Percentiles rank a stretch among this genome's conserved stretches.
These are phyloP conservation scores for Sistotremastrum niveocremeum DNA, from an alignment of 768 basidiomycete genomes.

Conservation along the genomic window DNA sequence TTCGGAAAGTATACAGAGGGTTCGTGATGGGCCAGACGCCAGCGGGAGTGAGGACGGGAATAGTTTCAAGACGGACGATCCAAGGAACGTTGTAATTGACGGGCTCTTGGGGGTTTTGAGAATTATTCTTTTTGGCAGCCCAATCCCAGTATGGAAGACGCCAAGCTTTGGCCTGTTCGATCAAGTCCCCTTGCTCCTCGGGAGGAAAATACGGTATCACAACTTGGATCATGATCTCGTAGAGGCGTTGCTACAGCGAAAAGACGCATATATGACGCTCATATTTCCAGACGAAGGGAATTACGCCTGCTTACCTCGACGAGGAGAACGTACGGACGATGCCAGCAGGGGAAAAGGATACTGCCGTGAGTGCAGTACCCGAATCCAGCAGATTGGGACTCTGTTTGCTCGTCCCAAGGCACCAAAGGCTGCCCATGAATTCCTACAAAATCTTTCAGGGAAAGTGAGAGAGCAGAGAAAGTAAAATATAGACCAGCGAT, in stretches of 20 bases:
- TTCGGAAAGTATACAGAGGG: no score
- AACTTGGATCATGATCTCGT: constrained; percentile 25
- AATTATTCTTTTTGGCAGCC: constrained; percentile 18
- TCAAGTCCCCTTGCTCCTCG: constrained; percentile 14
- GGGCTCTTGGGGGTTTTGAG: no score
- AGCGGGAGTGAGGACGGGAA: no score
- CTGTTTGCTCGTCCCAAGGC: constrained; percentile 24
- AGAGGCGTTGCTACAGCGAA: constrained; percentile 41
- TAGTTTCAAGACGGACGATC: no score
- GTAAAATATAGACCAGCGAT: no score
- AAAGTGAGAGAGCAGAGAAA: no score
- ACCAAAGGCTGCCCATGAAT: constrained; percentile 39
- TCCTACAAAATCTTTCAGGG: no score
- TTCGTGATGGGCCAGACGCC: no score
- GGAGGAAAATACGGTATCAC: constrained; percentile 23
- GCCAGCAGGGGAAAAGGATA: constrained; percentile 42
- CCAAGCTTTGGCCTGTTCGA: constrained; percentile 20
- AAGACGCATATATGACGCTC: no score
- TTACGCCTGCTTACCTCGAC: no score
- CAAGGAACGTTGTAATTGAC: no score
- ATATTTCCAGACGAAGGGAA: no score
- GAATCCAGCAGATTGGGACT: constrained; percentile 2
- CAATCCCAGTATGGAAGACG: constrained; percentile 41
- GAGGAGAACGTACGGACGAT: constrained; percentile 37
- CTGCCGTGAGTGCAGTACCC: constrained; percentile 47